Evolutionary conservation across 805 yeast species (phyloP).

Genomic region (Brettanomyces custersianus): DNA sequence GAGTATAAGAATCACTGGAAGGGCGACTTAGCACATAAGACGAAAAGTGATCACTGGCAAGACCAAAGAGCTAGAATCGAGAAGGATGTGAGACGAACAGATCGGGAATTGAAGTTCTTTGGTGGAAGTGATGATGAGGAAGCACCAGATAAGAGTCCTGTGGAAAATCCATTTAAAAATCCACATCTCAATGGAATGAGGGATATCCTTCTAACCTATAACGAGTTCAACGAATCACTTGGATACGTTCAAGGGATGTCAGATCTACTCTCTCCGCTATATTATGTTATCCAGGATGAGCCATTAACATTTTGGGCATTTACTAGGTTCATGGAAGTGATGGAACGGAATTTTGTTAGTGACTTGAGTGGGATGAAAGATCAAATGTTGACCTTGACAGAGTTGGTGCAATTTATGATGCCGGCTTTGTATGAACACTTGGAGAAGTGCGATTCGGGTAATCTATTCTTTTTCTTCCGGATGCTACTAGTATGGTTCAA

Average conservation of each 20-base stretch:
- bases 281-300: constrained; percentile 59
- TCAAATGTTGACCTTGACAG: constrained; percentile 78
- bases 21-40: constrained; percentile 42
- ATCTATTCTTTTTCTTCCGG: constrained; percentile 87
- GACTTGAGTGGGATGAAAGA: constrained; percentile 90
- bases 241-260: constrained; percentile 99
- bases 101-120: constrained; percentile 65
- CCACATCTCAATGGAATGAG: constrained; percentile 65
- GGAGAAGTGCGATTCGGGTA: constrained; percentile 79
- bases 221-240: constrained; percentile 70
- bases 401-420: constrained; percentile 80
- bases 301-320: constrained; percentile 83
- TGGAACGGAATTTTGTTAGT: constrained; percentile 89
- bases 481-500: constrained; percentile 95
- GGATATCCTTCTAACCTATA: constrained; percentile 77
- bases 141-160: constrained; percentile 39
- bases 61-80: constrained; percentile 88
- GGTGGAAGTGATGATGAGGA: constrained; percentile 20
- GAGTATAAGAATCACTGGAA: constrained; percentile 68
- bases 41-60: constrained; percentile 62
- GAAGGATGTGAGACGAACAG: constrained; percentile 89
- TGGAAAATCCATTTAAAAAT: constrained; percentile 59
- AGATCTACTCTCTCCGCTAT: constrained; percentile 82
- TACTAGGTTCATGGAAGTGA: constrained; percentile 77
- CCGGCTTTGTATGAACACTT: constrained; percentile 79